These are phyloP conservation scores for Dendrobium catenatum DNA, from an alignment of 106 monocot genomes.

Conservation along the genomic window DNA sequence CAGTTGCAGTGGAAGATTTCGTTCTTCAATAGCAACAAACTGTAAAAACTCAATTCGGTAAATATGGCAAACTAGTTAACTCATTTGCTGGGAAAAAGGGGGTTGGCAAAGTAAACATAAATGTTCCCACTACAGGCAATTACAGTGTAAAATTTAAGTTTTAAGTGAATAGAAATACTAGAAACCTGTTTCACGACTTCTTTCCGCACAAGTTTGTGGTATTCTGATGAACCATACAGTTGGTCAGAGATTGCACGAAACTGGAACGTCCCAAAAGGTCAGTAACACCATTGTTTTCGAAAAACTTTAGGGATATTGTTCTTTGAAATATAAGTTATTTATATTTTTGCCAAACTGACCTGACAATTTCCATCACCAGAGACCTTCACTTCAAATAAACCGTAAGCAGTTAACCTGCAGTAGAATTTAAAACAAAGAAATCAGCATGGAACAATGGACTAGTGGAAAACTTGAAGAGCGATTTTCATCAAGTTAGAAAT, in stretches of 20 bases:
- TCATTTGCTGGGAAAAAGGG: neutral
- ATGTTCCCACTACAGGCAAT: neutral
- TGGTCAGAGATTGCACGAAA: slow-evolving; percentile 95
- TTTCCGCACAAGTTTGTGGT: slow-evolving; percentile 82
- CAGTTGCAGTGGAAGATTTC: no score
- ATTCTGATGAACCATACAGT: slow-evolving; percentile 70
- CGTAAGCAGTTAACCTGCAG: slow-evolving; percentile 69
- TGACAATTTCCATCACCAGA: slow-evolving; percentile 99
- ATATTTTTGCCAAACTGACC: slow-evolving; percentile 27
- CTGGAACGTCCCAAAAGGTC: slow-evolving; percentile 29
- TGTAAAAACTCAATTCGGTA: no score
- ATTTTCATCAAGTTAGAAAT: neutral
- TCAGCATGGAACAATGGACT: neutral
- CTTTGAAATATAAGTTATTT: neutral
- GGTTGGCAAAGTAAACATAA: neutral
- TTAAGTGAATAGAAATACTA: neutral
- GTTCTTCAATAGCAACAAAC: no score
- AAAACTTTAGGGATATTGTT: slow-evolving; percentile 2
- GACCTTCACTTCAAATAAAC: slow-evolving; percentile 78
- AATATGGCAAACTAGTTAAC: no score
- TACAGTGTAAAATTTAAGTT: neutral
- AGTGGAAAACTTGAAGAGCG: neutral
- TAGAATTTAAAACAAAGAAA: slow-evolving; percentile 12
- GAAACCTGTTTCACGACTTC: slow-evolving; percentile 85
- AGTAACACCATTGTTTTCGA: neutral